Evolutionary conservation across 2,329 filamentous ascomycete species (phyloP).

Genomic region (Trichophyton verrucosum): DNA sequence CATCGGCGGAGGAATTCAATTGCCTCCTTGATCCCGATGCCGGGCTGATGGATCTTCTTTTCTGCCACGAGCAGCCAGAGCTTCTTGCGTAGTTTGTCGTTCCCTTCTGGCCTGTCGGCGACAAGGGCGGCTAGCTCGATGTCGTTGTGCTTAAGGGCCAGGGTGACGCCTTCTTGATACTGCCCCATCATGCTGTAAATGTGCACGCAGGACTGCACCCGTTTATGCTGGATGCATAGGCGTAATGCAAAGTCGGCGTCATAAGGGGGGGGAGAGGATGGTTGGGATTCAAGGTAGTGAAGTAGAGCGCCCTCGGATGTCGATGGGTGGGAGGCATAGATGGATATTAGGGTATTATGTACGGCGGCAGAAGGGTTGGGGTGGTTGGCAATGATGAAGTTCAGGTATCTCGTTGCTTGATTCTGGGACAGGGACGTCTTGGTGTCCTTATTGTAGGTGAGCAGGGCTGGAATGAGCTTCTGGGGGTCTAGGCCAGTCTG

Average conservation of each 20-base stretch:
- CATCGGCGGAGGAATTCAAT: conserved; percentile 89
- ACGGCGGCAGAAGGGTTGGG: conserved; percentile 71
- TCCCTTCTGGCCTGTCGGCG: conserved; percentile 67
- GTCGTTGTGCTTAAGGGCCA: conserved; percentile 79
- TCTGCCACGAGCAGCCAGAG: conserved; percentile 92
- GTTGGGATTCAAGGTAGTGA: conserved; percentile 80
- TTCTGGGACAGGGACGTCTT: conserved; percentile 60
- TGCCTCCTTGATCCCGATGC: conserved; percentile 77
- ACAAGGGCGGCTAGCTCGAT: conserved; percentile 82
- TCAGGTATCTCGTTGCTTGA: conserved; percentile 85
- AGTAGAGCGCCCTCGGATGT: conserved; percentile 75
- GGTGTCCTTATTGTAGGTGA: conserved; percentile 76
- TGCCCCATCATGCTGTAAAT: conserved; percentile 97
- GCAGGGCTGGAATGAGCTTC: conserved; percentile 79
- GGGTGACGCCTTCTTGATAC: conserved; percentile 81
- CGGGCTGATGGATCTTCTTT: conserved; percentile 72
- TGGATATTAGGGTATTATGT: conserved; percentile 92
- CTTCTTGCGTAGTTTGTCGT: conserved; percentile 72
- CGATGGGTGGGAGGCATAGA: conserved; percentile 78
- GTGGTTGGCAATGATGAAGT: conserved; percentile 76
- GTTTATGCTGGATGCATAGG: conserved; percentile 85
- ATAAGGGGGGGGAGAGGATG: conserved; percentile 70
- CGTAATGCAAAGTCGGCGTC: conserved; percentile 94
- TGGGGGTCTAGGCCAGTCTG: conserved; percentile 74
- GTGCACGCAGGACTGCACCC: conserved; percentile 87